phyloP scores from a whole-genome alignment of 2,329 filamentous ascomycete species.

The Aspergillus arachidicola region DNA sequence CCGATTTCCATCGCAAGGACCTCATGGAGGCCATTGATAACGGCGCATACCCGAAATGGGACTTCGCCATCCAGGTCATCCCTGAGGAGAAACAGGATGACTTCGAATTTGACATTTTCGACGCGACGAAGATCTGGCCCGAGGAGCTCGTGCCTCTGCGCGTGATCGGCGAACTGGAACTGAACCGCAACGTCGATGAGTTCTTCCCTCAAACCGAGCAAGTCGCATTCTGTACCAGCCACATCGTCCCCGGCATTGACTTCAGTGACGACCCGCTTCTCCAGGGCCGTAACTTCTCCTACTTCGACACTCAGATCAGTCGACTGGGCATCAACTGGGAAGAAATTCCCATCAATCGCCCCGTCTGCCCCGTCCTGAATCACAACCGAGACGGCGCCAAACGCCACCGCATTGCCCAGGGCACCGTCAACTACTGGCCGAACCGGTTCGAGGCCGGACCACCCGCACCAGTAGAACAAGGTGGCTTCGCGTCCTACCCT shows the following conservation, averaged over 20 bases:
- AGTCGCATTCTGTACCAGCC: constrained; percentile 77
- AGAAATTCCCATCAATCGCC: constrained; percentile 75
- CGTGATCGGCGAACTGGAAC: constrained; percentile 76
- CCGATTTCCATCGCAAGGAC: constrained; percentile 81
- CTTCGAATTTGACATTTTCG: constrained; percentile 84
- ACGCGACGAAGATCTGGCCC: constrained; percentile 85
- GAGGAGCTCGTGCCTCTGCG: constrained; percentile 74
- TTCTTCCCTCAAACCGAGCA: constrained; percentile 84
- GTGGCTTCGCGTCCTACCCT: constrained; percentile 70
- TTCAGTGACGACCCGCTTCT: constrained; percentile 75
- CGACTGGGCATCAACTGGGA: constrained; percentile 75
- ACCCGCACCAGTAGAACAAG: constrained; percentile 63
- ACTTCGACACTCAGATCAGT: constrained; percentile 59
- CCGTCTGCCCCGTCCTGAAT: constrained; percentile 74
- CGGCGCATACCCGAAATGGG: constrained; percentile 74
- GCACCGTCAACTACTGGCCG: constrained; percentile 78
- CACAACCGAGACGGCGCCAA: constrained; percentile 74
- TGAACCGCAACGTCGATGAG: constrained; percentile 79
- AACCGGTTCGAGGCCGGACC: constrained; percentile 68
- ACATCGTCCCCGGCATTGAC: constrained; percentile 77
- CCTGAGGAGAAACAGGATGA: constrained; percentile 71
- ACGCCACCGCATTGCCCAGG: constrained; percentile 72
- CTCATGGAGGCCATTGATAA: constrained; percentile 73
- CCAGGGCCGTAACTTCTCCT: constrained; percentile 72
- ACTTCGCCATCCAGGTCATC: constrained; percentile 79